Evolutionary conservation across 2,329 filamentous ascomycete species (phyloP).

Genomic region (Colletotrichum tropicale): DNA sequence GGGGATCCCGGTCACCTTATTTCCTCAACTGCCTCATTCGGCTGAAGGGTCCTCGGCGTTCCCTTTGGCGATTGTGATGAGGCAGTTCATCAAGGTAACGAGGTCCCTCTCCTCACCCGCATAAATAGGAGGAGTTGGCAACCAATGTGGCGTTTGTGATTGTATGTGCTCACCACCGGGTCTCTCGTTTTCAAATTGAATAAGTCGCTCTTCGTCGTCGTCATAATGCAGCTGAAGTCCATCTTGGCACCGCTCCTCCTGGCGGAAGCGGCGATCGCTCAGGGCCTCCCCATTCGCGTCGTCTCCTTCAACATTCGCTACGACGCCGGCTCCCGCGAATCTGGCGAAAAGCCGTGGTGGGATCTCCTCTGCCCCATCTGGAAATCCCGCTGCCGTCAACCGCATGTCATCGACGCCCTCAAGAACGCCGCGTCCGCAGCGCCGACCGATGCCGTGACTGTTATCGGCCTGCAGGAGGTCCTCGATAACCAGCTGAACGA

Average conservation of each 20-base stretch:
- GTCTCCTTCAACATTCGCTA: conserved; percentile 73
- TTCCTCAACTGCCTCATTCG: conserved; percentile 1
- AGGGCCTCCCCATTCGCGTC: conserved; percentile 52
- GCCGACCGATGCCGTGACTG: conserved; percentile 40
- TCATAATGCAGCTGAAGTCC: conserved; percentile 12
- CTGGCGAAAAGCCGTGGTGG: conserved; percentile 64
- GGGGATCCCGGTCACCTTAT: neutral
- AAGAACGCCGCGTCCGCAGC: conserved; percentile 52
- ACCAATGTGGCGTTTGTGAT: neutral
- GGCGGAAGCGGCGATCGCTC: neutral
- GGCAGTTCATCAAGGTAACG: neutral
- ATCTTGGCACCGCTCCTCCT: neutral
- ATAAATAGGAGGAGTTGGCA: neutral
- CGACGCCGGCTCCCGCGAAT: conserved; percentile 55
- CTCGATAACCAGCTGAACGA: conserved; percentile 66
- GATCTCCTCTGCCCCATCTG: conserved; percentile 26
- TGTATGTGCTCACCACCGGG: neutral
- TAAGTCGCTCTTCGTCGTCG: neutral
- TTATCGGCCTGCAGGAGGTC: conserved; percentile 75
- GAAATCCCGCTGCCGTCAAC: conserved; percentile 47
- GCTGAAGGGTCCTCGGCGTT: neutral
- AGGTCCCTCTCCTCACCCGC: neutral
- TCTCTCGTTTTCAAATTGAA: neutral
- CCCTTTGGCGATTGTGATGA: neutral
- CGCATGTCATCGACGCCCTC: conserved; percentile 61